phyloP scores from a whole-genome alignment of 306 rosid species.

The Carpinus viminea region DNA sequence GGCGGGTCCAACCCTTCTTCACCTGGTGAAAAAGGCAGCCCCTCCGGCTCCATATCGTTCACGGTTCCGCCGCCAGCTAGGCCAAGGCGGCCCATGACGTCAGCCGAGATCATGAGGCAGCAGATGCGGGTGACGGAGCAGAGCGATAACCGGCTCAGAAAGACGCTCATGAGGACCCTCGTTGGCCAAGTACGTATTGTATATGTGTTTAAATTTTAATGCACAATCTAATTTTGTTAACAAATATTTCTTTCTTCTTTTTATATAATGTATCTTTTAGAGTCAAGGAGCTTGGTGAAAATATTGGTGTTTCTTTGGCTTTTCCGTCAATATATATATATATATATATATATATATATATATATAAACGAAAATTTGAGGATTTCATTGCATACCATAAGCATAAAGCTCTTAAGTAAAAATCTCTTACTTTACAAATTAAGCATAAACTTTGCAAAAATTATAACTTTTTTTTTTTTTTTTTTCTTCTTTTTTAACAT shows the following conservation, averaged over 20 bases:
- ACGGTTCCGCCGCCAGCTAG: constrained; percentile 36
- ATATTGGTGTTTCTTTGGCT: not conserved
- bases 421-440: too few relatives aligned
- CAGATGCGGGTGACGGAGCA: constrained; percentile 93
- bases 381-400: too few relatives aligned
- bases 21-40: constrained; percentile 28
- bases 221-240: too few relatives aligned
- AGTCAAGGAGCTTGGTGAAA: too few relatives aligned
- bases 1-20: constrained; percentile 52
- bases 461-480: too few relatives aligned
- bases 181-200: constrained; percentile 81
- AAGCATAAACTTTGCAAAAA: too few relatives aligned
- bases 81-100: constrained; percentile 91
- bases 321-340: not conserved
- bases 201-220: too few relatives aligned
- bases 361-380: too few relatives aligned
- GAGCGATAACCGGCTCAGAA: constrained; percentile 75
- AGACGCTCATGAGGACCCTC: constrained; percentile 79
- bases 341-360: too few relatives aligned
- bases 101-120: constrained; percentile 98
- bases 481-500: too few relatives aligned
- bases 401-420: too few relatives aligned
- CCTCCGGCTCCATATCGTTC: constrained; percentile 11
- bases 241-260: too few relatives aligned
- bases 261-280: not conserved